These are phyloP conservation scores for Tetrahymena borealis DNA, from an alignment of 73 alveolate genomes.

Conservation along the genomic window DNA sequence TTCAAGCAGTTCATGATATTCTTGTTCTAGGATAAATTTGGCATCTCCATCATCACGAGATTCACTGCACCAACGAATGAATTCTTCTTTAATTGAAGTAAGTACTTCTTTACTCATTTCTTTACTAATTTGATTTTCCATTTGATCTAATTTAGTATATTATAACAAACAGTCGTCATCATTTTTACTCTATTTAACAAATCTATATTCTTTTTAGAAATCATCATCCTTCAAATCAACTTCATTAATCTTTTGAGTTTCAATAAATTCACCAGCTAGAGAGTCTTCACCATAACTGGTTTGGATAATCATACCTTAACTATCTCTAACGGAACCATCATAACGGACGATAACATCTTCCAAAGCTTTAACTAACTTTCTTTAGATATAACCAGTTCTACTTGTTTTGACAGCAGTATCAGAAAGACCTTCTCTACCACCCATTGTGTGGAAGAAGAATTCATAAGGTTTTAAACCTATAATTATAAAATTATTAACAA, in stretches of 20 bases:
- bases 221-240: conserved; percentile 13
- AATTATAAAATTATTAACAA: background rate
- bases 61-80: background rate
- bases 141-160: background rate
- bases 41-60: background rate
- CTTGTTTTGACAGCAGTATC: conserved; percentile 99
- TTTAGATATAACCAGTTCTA: conserved; percentile 99
- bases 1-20: background rate
- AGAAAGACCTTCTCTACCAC: conserved; percentile 99
- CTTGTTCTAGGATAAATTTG: background rate
- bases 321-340: conserved; percentile 40
- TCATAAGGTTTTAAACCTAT: conserved; percentile 95
- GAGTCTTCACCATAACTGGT: conserved; percentile 34
- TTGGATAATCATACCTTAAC: conserved; percentile 21
- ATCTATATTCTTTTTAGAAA: conserved; percentile 12
- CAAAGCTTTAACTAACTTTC: conserved; percentile 97
- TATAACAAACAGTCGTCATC: background rate
- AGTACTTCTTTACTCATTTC: background rate
- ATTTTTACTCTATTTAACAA: background rate
- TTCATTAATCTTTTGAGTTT: conserved; percentile 19
- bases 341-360: conserved; percentile 96
- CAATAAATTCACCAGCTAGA: conserved; percentile 36
- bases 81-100: conserved; percentile 31
- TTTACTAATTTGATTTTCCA: background rate
- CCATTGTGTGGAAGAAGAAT: conserved; percentile 99